phyloP scores from a whole-genome alignment of 169 alveolate species.

The Cryptosporidium baileyi region DNA sequence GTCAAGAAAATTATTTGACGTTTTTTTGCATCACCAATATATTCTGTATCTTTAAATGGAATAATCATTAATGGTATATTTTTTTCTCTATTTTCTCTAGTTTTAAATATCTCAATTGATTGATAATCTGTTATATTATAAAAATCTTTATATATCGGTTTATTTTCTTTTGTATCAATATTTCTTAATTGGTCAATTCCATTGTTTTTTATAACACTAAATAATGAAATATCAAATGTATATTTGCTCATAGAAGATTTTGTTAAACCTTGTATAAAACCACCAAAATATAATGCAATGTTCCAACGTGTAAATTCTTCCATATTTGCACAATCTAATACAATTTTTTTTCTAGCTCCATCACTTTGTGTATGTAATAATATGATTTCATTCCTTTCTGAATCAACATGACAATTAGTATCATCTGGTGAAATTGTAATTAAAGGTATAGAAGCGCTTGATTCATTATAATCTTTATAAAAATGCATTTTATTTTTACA shows the following conservation, averaged over 20 bases:
- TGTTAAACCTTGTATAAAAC: slow-evolving; percentile 16
- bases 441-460: neutral
- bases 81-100: neutral
- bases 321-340: slow-evolving; percentile 63
- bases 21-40: slow-evolving; percentile 43
- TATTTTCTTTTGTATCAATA: slow-evolving; percentile 37
- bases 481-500: slow-evolving; percentile 60
- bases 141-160: slow-evolving; percentile 47
- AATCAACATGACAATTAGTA: slow-evolving; percentile 54
- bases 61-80: slow-evolving; percentile 46
- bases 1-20: slow-evolving; percentile 56
- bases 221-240: slow-evolving; percentile 51
- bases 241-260: slow-evolving; percentile 64
- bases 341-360: slow-evolving; percentile 9
- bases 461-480: neutral
- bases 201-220: slow-evolving; percentile 5
- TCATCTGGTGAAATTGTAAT: slow-evolving; percentile 67
- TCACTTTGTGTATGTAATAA: slow-evolving; percentile 41
- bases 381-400: slow-evolving; percentile 50
- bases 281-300: slow-evolving; percentile 52
- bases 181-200: slow-evolving; percentile 15
- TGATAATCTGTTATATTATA: slow-evolving; percentile 59
- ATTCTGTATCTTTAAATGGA: slow-evolving; percentile 68
- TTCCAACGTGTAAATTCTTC: slow-evolving; percentile 60
- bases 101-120: slow-evolving; percentile 50